phyloP scores from a whole-genome alignment of 2,329 filamentous ascomycete species.

The Colletotrichum paranaense region DNA sequence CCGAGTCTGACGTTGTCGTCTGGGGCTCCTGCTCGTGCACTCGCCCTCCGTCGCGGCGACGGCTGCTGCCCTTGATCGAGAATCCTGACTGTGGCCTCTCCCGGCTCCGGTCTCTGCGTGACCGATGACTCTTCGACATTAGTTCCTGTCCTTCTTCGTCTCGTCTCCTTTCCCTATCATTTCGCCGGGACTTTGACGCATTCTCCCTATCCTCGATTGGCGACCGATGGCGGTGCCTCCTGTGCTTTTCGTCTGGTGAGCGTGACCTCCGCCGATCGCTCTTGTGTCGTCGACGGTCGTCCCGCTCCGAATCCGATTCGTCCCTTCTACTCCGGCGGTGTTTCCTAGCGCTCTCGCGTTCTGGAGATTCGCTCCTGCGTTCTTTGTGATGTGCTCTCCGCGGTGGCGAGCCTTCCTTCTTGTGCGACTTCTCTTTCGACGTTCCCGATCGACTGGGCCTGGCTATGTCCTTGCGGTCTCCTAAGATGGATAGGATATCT shows the following conservation, averaged over 20 bases:
- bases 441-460: conserved; percentile 32
- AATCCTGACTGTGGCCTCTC: neutral
- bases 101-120: neutral
- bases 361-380: conserved; percentile 31
- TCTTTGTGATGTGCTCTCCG: conserved; percentile 12
- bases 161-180: conserved; percentile 28
- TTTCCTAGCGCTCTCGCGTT: conserved; percentile 6
- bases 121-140: neutral
- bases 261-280: conserved; percentile 41
- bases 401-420: conserved; percentile 1
- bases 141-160: conserved; percentile 20
- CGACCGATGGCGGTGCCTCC: conserved; percentile 47
- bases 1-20: conserved; percentile 63
- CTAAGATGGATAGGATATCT: conserved; percentile 69
- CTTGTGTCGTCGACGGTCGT: conserved; percentile 31
- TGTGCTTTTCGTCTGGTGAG: conserved; percentile 44
- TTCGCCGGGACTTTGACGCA: conserved; percentile 29
- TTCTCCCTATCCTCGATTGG: conserved; percentile 15
- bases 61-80: conserved; percentile 19
- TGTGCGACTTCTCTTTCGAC: conserved; percentile 19
- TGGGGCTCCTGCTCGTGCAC: conserved; percentile 34
- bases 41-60: neutral
- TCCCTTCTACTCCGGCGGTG: conserved; percentile 17
- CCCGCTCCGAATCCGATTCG: conserved; percentile 23
- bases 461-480: conserved; percentile 45